Base-by-base conservation (phyloP, 257 asterid species). In the Gentiana straminea region DNA sequence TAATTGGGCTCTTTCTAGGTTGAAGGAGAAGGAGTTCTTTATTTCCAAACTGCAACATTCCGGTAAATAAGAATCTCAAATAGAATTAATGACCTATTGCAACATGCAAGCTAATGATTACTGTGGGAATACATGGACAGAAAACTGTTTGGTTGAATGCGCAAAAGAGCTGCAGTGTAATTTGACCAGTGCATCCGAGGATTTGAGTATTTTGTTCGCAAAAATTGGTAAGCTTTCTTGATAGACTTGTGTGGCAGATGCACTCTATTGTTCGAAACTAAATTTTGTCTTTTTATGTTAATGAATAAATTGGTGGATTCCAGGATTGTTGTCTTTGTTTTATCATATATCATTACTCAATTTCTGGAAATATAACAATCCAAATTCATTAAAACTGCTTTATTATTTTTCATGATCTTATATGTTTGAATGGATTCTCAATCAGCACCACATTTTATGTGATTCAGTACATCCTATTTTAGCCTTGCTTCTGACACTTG, bases 161-260 rank as follows among this genome's bases (percentile, higher is more conserved):
- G 89, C 94, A 7, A 87, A 78, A 81, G 80, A 71, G 73, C 63
- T 87, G 70, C 62, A 73, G 71, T 61, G 54, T 62, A 75, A 80
- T 67, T 78, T 84, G 68, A 75, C 75, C 38, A 79, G 75, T 71
- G 96, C 96, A 69, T 69, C 82, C 49, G 79, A 75, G 59, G 94
- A 87, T 63, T 76, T 80, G 55, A 65, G 81, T 53, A 68, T 79
- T 60, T 86, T 87, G 55, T 84, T 80, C 55, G 79, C 75, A 64
- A 77, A 77, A 78, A 64, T 87, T 65, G 96, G 96, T 87, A 76
- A 10, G 24, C 41, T 45, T 12, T 13, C 5, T 46, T 52, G 58
- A 51, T 36, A 12, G 46, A 1, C 46, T 10, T 24, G 13, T 47
- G 52, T 7, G 4, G 35, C 8, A 10, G 37, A 24, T 34, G 35